Percentiles rank a stretch among this genome's conserved stretches.
Conservation (phyloP, 2,329 filamentous ascomycete genomes). For the Ustulina deusta region DNA sequence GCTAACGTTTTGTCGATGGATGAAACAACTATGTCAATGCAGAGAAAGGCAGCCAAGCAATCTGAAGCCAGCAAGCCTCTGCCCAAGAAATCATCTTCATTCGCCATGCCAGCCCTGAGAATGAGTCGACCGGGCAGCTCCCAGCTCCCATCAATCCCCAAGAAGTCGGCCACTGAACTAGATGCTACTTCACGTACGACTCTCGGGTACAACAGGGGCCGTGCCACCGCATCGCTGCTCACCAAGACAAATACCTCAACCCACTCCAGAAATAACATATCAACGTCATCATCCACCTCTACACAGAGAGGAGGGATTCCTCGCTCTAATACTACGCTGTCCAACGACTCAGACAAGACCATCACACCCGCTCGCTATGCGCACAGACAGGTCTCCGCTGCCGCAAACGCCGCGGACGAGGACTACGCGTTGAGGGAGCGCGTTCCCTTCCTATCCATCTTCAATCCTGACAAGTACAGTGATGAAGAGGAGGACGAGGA, state of each 20-base stretch:
- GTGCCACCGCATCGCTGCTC: slow-evolving; percentile 64
- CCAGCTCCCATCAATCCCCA: slow-evolving; percentile 59
- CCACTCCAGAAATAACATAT: slow-evolving; percentile 38
- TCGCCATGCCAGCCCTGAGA: slow-evolving; percentile 50
- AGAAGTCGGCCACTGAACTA: slow-evolving; percentile 67
- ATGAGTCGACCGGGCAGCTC: slow-evolving; percentile 47
- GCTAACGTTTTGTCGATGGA: slow-evolving; percentile 64
- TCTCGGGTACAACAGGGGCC: slow-evolving; percentile 85
- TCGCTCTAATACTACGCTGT: slow-evolving; percentile 54
- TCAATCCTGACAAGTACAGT: slow-evolving; percentile 57
- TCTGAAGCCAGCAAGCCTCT: slow-evolving; percentile 40
- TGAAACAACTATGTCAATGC: slow-evolving; percentile 49
- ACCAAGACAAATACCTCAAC: slow-evolving; percentile 51
- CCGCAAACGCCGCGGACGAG: slow-evolving; percentile 46
- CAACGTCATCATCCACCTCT: slow-evolving; percentile 3
- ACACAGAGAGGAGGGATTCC: slow-evolving; percentile 42
- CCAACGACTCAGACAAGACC: slow-evolving; percentile 57
- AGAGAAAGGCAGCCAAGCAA: slow-evolving; percentile 49
- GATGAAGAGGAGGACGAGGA: slow-evolving; percentile 56
- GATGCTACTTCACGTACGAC: slow-evolving; percentile 81
- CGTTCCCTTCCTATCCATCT: slow-evolving; percentile 69
- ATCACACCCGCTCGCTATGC: slow-evolving; percentile 62
- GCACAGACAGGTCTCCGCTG: slow-evolving; percentile 45
- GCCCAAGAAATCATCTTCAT: slow-evolving; percentile 45
- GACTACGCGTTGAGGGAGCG: slow-evolving; percentile 55